Evolutionary conservation across 352 stramenopile species (phyloP), one percentile per base, ranked within the genome.

Genomic region (Phytophthora pini): DNA sequence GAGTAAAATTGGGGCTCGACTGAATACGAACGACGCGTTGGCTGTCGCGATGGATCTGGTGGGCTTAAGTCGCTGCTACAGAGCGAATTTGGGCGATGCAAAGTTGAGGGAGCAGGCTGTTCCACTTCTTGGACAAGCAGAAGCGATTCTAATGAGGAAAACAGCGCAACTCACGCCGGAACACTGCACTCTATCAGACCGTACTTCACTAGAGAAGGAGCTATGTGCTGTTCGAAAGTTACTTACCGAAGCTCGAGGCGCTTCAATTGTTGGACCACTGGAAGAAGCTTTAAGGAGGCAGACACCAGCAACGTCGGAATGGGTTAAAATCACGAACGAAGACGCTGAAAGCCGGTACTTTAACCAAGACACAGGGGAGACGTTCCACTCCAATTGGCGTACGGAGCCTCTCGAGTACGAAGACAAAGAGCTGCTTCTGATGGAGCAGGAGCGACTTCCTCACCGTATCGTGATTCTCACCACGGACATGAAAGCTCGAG

Each of bases 301-400:
- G 10, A 76, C 68, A 2, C 77, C 64, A n/a, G 80, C 79, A 7
- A 90, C 83, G 12, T 90, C 83, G 0, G 58, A 84, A 15, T 92
- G 83, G 80, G 68, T 87, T 20, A 80, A 77, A 39, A 66, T 88
- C 3, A 46, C 50, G 11, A 70, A 45, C 26, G 61, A 50, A 9
- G 32, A 11, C 22, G 34, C 50, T 5, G 51, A 22, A 40, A 53
- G 29, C 6, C 61, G 74, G 40, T 93, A 79, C 61, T 81, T 92
- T 48, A 92, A 92, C 36, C 74, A 90, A 51, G 83, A 92, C 44
- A 92, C 83, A 0, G 80, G 78, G 1, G 72, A 85, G 61, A 56
- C 68, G 46, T 67, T 22, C 20, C 8, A 43, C 12, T 61, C 41
- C 26, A 63, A 61, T 8, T 58, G 57, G 34, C 20, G 61, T n/a